A percentile compares a stretch with the other conserved stretches of the same genome.
These are phyloP conservation scores for Tuber aestivum DNA, from an alignment of 495 filamentous ascomycete genomes.

Conservation along the genomic window DNA sequence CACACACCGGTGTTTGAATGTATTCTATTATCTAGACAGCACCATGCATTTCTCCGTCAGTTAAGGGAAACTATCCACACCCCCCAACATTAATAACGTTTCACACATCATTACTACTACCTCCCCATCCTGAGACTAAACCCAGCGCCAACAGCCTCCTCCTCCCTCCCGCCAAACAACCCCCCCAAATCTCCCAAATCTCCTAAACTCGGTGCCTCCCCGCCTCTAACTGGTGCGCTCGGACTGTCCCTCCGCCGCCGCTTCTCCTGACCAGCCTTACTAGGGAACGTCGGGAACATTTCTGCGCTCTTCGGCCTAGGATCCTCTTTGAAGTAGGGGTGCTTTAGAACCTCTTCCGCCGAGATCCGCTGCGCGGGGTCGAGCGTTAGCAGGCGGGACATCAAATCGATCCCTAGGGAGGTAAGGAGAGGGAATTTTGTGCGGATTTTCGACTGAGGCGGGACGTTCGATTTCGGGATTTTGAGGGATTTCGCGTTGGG, in stretches of 20 bases:
- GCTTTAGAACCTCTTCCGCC: conserved; percentile 62
- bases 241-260: conserved; percentile 67
- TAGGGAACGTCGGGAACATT: conserved; percentile 89
- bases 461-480: conserved; percentile 54
- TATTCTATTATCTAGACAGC: background rate
- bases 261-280: conserved; percentile 88
- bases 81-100: background rate
- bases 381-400: conserved; percentile 63
- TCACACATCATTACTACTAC: conserved; percentile 11
- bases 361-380: conserved; percentile 67
- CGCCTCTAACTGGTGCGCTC: conserved; percentile 76
- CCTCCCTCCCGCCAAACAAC: conserved; percentile 62
- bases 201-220: conserved; percentile 59
- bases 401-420: conserved; percentile 61
- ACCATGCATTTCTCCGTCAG: background rate
- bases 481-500: conserved; percentile 82
- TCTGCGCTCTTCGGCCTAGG: conserved; percentile 77
- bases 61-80: background rate
- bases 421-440: conserved; percentile 78
- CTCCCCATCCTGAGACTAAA: conserved; percentile 68
- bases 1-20: background rate
- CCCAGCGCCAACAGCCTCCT: conserved; percentile 62
- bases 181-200: conserved; percentile 70
- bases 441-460: conserved; percentile 51
- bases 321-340: conserved; percentile 84